Conservation (phyloP, 768 basidiomycete species). For the Suillus lakei region DNA sequence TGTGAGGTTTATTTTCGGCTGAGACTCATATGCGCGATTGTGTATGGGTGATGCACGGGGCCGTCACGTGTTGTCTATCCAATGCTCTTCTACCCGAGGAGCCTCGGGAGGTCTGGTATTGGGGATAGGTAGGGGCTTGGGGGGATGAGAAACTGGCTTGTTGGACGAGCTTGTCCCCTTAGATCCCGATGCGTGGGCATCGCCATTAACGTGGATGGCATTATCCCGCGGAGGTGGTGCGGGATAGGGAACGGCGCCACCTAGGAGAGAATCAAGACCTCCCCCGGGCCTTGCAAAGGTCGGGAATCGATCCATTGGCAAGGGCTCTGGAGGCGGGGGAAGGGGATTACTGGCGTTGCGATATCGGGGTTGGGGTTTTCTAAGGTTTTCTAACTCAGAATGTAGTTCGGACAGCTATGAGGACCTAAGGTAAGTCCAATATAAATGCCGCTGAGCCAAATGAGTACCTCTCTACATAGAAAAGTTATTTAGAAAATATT, state of each 20-base stretch:
- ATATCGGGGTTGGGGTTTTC: slow-evolving; percentile 32
- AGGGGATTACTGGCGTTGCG: slow-evolving; percentile 52
- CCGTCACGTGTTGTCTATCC: slow-evolving; percentile 20
- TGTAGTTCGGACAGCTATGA: slow-evolving; percentile 39
- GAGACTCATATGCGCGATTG: slow-evolving; percentile 10
- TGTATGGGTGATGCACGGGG: slow-evolving; percentile 17
- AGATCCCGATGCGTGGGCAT: slow-evolving; percentile 11
- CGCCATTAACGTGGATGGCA: slow-evolving; percentile 16
- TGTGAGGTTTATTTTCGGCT: slow-evolving; percentile 12
- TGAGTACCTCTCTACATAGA: slow-evolving; percentile 11
- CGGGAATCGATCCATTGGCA: slow-evolving; percentile 50
- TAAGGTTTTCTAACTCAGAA: slow-evolving; percentile 42
- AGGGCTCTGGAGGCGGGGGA: slow-evolving; percentile 59
- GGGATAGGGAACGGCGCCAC: slow-evolving; percentile 30
- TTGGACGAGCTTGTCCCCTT: slow-evolving; percentile 18
- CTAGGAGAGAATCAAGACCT: slow-evolving; percentile 22
- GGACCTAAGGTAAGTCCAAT: slow-evolving; percentile 22
- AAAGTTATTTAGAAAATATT: slow-evolving; percentile 4
- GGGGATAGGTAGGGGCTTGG: slow-evolving; percentile 22
- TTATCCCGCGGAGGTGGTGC: slow-evolving; percentile 29
- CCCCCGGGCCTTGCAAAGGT: slow-evolving; percentile 42
- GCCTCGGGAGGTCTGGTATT: slow-evolving; percentile 27
- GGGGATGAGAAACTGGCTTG: slow-evolving; percentile 16
- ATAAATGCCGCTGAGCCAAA: not conserved
- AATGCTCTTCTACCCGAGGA: slow-evolving; percentile 27